Evolutionary conservation across 352 stramenopile species (phyloP).

Genomic region (Discostella stelligera): DNA sequence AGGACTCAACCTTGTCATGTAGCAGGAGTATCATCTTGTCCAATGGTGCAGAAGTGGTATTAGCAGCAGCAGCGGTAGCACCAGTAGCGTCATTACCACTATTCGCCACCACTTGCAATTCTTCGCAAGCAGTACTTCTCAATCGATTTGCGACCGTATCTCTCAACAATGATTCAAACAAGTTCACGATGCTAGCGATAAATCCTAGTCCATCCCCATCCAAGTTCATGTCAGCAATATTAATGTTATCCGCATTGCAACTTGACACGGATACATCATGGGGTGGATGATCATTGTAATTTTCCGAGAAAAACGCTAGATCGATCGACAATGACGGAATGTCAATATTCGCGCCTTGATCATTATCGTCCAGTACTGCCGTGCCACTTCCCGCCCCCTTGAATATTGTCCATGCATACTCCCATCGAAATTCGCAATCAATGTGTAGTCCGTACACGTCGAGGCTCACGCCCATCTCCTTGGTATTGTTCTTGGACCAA

Average conservation of each 20-base stretch:
- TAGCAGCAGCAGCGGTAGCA: background rate
- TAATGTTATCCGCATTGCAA: conserved; percentile 42
- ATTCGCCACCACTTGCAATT: conserved; percentile 39
- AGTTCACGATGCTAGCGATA: conserved; percentile 44
- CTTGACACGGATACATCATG: conserved; percentile 20
- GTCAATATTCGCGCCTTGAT: background rate
- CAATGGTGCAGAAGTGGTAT: conserved; percentile 6
- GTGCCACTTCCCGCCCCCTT: conserved; percentile 6
- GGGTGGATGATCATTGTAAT: conserved; percentile 42
- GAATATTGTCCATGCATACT: conserved; percentile 35
- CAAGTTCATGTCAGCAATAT: conserved; percentile 56
- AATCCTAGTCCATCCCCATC: conserved; percentile 43
- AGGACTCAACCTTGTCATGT: conserved; percentile 26
- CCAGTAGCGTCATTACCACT: background rate
- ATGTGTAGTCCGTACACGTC: conserved; percentile 9
- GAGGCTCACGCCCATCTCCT: background rate
- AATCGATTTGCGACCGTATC: conserved; percentile 35
- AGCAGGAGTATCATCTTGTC: conserved; percentile 44
- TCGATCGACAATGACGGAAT: background rate
- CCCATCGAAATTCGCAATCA: conserved; percentile 17
- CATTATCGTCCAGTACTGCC: background rate
- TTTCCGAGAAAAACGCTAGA: conserved; percentile 25
- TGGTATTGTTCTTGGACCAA: background rate
- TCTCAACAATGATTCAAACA: conserved; percentile 52
- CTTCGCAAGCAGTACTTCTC: conserved; percentile 46